Base-by-base conservation (phyloP, 129 eudicot species). In the Cynara cardunculus region DNA sequence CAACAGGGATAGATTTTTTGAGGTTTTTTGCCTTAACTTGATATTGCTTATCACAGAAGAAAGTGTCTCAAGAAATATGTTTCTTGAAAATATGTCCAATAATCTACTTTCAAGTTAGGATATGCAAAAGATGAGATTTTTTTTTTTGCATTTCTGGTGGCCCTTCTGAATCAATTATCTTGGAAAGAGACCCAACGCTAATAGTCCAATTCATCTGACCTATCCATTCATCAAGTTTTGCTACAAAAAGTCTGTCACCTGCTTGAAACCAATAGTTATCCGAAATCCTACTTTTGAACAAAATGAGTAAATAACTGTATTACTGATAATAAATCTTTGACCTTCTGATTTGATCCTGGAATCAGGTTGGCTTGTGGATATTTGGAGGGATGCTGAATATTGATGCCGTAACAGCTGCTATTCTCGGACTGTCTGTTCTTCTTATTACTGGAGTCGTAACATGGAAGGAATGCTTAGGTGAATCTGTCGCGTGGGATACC, bases 371-470 rank as follows among this genome's bases (percentile, higher is more conserved):
- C 24, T 87, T 95, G 22, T 95, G 99, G 99, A 84, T 95, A 69
- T 95, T 92, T 82, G 99, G 99, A 71, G 92, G 97, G 35, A 83
- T 83, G 72, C 84, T 95, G 65, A 87, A 85, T 16, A 83, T 95
- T 25, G 97, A 95, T 92, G 99, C 99, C 25, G 99, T 95, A 41
- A 95, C 99, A 67, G 97, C 99, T 25, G 99, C 99, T 31, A 95
- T 95, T 76, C 99, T 95, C 75, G 99, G 99, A 77, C 77, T 95
- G 72, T 88, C 99, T 11, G 91, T 95, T 68, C 99, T 95, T 62
- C 97, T 95, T 73, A 73, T 87, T 18, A 90, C 97, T 5, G 97
- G 99, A 71, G 99, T 95, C 25, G 99, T 95, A 28, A 92, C 99
- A 71, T 95, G 97, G 99, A 95, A 95, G 78, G 99, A 95, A 84